phyloP scores from a whole-genome alignment of 2,329 filamentous ascomycete genomes.

The Diplodia mutila region DNA sequence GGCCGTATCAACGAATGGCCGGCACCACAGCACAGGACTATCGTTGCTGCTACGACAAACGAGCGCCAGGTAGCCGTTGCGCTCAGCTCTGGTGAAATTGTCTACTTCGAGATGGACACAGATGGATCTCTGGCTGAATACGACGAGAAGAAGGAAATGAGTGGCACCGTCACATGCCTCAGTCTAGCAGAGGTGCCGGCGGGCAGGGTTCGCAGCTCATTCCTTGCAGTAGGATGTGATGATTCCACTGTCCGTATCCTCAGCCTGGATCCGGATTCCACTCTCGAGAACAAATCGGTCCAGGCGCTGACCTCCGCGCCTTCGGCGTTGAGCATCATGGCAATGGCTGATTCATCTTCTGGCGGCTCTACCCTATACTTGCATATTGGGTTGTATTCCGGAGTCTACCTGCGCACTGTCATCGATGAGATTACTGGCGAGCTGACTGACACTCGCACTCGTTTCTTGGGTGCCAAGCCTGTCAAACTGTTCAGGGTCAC shows the following conservation, averaged over 20 bases:
- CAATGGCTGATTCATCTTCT: constrained; percentile 91
- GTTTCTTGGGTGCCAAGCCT: constrained; percentile 88
- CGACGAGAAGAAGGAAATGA: constrained; percentile 91
- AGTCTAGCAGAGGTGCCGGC: constrained; percentile 91
- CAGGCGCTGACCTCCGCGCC: constrained; percentile 91
- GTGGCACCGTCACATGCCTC: constrained; percentile 91
- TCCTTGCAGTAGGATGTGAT: constrained; percentile 93
- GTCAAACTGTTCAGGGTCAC: constrained; percentile 91
- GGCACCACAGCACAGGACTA: constrained; percentile 89
- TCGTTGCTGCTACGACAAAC: constrained; percentile 92
- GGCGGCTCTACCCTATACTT: constrained; percentile 88
- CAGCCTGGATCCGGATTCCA: constrained; percentile 86
- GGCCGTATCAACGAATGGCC: constrained; percentile 89
- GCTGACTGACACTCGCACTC: constrained; percentile 89
- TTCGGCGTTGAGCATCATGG: constrained; percentile 85
- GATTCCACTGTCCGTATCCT: constrained; percentile 94
- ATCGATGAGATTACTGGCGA: constrained; percentile 95
- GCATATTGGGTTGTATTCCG: constrained; percentile 93
- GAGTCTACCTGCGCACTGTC: constrained; percentile 93
- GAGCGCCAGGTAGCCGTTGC: constrained; percentile 91
- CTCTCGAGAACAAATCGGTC: constrained; percentile 89
- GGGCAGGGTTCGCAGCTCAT: constrained; percentile 85
- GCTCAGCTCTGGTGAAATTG: constrained; percentile 92
- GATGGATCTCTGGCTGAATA: constrained; percentile 92
- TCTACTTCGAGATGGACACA: constrained; percentile 96